Evolutionary conservation across 768 basidiomycete genomes (phyloP).

Genomic region (Trametes punicea): DNA sequence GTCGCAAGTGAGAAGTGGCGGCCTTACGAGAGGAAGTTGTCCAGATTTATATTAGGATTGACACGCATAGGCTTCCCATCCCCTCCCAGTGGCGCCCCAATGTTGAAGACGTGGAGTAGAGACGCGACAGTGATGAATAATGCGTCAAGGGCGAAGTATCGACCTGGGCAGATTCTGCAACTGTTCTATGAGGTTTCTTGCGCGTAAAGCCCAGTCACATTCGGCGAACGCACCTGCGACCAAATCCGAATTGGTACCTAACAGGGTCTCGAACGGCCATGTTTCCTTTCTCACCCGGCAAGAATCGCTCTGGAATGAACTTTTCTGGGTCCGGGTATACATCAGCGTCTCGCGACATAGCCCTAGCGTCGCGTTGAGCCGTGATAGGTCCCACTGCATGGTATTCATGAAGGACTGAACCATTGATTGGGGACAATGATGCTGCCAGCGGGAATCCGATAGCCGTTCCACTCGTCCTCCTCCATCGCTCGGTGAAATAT

Average conservation of each 20-base stretch:
- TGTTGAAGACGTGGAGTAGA: conserved; percentile 6
- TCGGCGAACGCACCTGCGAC: background rate
- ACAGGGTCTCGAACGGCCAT: background rate
- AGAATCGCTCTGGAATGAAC: conserved; percentile 23
- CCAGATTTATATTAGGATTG: background rate
- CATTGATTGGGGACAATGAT: conserved; percentile 27
- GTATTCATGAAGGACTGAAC: background rate
- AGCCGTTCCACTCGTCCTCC: conserved; percentile 28
- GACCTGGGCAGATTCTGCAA: conserved; percentile 8
- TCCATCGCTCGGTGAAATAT: conserved; percentile 6
- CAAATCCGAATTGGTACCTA: background rate
- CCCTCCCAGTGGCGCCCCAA: background rate
- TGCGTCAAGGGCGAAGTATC: background rate
- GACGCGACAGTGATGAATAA: conserved; percentile 10
- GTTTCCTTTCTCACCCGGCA: background rate
- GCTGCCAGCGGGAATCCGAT: conserved; percentile 26
- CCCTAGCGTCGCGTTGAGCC: conserved; percentile 15
- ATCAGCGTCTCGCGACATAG: conserved; percentile 19
- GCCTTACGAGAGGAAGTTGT: background rate
- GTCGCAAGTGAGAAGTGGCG: background rate
- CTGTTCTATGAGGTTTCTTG: no score
- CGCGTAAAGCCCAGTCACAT: background rate
- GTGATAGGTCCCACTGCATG: background rate
- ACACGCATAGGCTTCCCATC: background rate
- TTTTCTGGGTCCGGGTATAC: conserved; percentile 23